Conservation (phyloP, 352 stramenopile genomes). For the Phytophthora vignae region DNA sequence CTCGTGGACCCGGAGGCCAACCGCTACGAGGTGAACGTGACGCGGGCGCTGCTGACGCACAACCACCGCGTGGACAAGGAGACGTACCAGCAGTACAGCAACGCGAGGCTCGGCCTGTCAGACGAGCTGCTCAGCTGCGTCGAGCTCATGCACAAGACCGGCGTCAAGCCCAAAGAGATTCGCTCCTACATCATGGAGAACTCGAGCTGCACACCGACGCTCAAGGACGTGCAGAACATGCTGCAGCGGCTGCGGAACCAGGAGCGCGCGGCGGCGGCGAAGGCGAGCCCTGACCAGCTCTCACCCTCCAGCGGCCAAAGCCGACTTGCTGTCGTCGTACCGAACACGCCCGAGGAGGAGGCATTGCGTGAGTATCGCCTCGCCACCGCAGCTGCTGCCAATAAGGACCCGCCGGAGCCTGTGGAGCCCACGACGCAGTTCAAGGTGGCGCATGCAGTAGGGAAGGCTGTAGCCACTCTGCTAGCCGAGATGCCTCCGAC, state of each 20-base stretch:
- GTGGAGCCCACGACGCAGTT: slow-evolving; percentile 42
- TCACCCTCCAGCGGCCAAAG: neutral
- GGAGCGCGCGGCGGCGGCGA: slow-evolving; percentile 15
- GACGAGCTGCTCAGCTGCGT: slow-evolving; percentile 39
- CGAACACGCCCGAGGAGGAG: slow-evolving; percentile 13
- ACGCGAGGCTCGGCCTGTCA: slow-evolving; percentile 38
- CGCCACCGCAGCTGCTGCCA: neutral
- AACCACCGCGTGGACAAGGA: slow-evolving; percentile 46
- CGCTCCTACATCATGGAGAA: slow-evolving; percentile 43
- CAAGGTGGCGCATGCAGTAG: slow-evolving; percentile 33
- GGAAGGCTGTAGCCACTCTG: slow-evolving; percentile 32
- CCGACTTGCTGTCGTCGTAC: neutral
- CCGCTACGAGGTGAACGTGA: slow-evolving; percentile 41
- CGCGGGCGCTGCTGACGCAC: slow-evolving; percentile 38
- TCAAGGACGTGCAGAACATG: slow-evolving; percentile 50
- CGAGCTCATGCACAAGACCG: slow-evolving; percentile 47
- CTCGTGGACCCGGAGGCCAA: slow-evolving; percentile 35
- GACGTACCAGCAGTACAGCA: slow-evolving; percentile 48
- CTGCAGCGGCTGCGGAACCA: slow-evolving; percentile 33
- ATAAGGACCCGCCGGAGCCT: neutral
- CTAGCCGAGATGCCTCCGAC: slow-evolving; percentile 31
- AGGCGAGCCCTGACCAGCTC: neutral
- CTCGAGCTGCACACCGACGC: slow-evolving; percentile 40
- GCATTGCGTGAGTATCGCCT: slow-evolving; percentile 27
- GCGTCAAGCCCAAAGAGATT: slow-evolving; percentile 42